Evolutionary conservation across 1,284 basidiomycete genomes (phyloP), one percentile per base, ranked within the genome.

Genomic region (Marasmius sp.): DNA sequence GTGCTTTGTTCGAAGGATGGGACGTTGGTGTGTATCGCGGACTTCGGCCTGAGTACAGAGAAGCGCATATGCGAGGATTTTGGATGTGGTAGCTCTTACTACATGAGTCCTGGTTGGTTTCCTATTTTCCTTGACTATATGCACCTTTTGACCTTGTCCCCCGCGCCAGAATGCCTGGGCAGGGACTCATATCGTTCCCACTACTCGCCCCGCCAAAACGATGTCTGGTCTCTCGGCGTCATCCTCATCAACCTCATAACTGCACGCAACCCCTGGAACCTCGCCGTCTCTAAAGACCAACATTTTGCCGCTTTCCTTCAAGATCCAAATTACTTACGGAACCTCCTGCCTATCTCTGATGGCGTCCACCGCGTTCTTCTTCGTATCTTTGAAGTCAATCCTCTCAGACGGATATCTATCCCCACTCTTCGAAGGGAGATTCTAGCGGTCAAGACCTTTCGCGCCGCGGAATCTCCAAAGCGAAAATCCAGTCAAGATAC

Each of bases 201-300:
- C 53, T 62, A 67, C 55, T 66, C 63, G 16, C 51, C 61, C 5
- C 41, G 50, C 45, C 47, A 52, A 36, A 66, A 64, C 53, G 91
- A 93, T 71, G 78, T 92, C 59, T 93, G 91, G 91, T 84, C 89
- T 3, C 81, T 93, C 62, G 87, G 87, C 27, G 83, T 89, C 66
- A 72, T 76, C 63, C 80, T 89, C 58, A 81, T 88, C 74, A 91
- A 90, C 75, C 78, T 92, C 60, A 81, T 87, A 47, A 87, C 85
- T 64, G 86, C 85, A 5, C 84, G 87, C 51, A 88, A 88, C 69
- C 89, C 89, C 6, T 92, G 90, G 90, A 80, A 58, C 34, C 53
- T 47, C 16, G 65, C 65, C 11, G 53, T 59, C 16, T 60, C 63
- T 20, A 61, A 38, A 20, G 65, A 66, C 55, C 47, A 59, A n/a